Evolutionary conservation across 2,329 filamentous ascomycete genomes (phyloP).

Genomic region (Exophiala viscosa): DNA sequence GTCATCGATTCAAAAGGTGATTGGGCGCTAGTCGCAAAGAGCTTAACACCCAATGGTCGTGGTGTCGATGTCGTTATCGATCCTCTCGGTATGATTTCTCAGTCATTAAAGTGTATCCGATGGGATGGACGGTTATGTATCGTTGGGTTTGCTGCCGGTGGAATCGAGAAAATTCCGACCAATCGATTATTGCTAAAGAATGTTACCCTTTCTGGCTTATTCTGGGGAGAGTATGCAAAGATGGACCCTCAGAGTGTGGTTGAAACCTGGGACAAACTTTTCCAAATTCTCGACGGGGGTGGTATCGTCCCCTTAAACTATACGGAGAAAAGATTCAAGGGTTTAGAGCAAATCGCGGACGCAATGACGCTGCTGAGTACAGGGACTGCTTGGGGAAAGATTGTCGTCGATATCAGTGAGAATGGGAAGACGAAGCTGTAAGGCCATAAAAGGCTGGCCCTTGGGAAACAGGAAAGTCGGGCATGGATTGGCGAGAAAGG

Average conservation of each 20-base stretch:
- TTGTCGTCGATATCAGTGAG: slow-evolving; percentile 69
- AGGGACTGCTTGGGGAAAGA: slow-evolving; percentile 90
- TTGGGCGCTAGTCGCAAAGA: slow-evolving; percentile 53
- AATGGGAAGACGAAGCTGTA: neutral
- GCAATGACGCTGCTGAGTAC: slow-evolving; percentile 58
- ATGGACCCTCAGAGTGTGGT: slow-evolving; percentile 68
- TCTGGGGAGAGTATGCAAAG: slow-evolving; percentile 78
- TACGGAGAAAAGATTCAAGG: slow-evolving; percentile 73
- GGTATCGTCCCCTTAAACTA: slow-evolving; percentile 80
- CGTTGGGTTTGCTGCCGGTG: slow-evolving; percentile 80
- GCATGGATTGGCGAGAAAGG: too few species aligned
- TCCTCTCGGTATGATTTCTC: slow-evolving; percentile 81
- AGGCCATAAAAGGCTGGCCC: neutral
- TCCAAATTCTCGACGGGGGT: slow-evolving; percentile 68
- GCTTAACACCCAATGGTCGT: slow-evolving; percentile 58
- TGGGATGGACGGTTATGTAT: slow-evolving; percentile 89
- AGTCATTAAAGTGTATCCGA: slow-evolving; percentile 81
- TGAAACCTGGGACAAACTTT: slow-evolving; percentile 78
- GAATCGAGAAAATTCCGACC: slow-evolving; percentile 85
- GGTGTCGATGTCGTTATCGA: slow-evolving; percentile 94
- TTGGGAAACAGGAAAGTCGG: too few species aligned
- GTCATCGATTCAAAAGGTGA: slow-evolving; percentile 67
- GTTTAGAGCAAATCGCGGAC: slow-evolving; percentile 71
- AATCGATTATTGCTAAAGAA: slow-evolving; percentile 93
- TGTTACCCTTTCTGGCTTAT: slow-evolving; percentile 79